phyloP scores from a whole-genome alignment of 305 asterid genomes.

The Fraxinus paxiana region DNA sequence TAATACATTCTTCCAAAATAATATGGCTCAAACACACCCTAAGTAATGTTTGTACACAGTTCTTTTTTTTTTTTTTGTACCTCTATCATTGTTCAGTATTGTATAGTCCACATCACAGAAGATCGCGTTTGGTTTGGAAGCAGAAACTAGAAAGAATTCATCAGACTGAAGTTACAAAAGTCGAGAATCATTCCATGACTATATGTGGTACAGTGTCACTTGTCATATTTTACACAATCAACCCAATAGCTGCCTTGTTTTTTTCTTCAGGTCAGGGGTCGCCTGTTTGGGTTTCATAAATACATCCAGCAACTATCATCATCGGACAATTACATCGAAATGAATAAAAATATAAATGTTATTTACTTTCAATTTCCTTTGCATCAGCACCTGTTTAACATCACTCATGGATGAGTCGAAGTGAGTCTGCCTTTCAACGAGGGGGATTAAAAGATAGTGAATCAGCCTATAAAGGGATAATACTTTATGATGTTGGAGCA shows the following conservation, averaged over 20 bases:
- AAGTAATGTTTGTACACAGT: background rate
- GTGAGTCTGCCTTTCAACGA: conserved; percentile 1
- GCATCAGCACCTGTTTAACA: background rate
- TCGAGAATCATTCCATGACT: background rate
- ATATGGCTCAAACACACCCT: no score
- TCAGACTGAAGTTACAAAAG: background rate
- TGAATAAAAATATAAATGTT: background rate
- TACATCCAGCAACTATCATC: background rate
- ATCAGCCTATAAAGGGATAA: conserved; percentile 1
- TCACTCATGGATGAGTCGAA: background rate
- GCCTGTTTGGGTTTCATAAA: background rate
- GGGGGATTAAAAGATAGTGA: conserved; percentile 23
- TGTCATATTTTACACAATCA: background rate
- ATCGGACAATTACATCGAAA: background rate
- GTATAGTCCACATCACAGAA: background rate
- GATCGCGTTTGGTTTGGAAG: background rate
- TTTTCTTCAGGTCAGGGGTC: background rate
- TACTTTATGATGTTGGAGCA: conserved; percentile 27
- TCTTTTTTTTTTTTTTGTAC: background rate
- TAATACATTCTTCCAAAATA: no score
- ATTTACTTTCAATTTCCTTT: background rate
- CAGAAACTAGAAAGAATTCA: background rate
- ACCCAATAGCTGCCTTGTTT: background rate
- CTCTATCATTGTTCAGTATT: background rate
- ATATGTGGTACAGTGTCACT: background rate